Evolutionary conservation across 139 green algal species (phyloP).

Genomic region (Chlorella sp.): DNA sequence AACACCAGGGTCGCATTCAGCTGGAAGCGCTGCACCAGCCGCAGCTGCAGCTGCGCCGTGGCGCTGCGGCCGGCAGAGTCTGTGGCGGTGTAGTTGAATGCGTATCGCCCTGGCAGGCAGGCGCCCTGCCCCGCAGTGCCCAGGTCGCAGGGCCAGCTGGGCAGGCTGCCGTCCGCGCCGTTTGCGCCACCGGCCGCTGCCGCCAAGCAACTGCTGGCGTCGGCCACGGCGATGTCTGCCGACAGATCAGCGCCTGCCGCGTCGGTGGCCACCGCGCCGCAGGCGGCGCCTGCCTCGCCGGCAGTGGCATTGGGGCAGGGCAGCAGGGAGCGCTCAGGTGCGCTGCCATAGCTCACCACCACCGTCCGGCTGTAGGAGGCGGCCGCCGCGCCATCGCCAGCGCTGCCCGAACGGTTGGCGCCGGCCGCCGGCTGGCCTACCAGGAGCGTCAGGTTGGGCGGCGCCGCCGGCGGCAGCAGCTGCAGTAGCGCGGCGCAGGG

Average conservation of each 20-base stretch:
- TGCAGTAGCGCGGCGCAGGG: neutral
- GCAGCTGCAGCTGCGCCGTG: neutral
- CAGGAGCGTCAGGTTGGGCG: no score
- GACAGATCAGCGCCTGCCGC: neutral
- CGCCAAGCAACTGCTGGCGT: no score
- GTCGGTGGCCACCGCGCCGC: neutral
- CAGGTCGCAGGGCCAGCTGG: neutral
- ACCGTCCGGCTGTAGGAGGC: neutral
- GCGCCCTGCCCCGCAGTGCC: neutral
- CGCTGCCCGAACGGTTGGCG: neutral
- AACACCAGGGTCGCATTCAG: neutral
- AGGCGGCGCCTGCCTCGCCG: neutral
- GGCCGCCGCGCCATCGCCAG: neutral
- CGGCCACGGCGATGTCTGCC: neutral
- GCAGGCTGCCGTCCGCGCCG: neutral
- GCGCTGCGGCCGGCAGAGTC: neutral
- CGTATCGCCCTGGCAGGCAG: neutral
- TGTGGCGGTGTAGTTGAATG: neutral
- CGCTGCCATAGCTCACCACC: neutral
- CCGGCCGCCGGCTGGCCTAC: neutral
- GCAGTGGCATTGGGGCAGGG: neutral
- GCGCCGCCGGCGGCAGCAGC: neutral
- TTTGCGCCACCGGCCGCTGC: no score
- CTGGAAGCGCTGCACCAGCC: neutral
- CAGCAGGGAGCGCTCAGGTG: neutral